Percentiles rank a stretch among this genome's conserved stretches.
phyloP scores from a whole-genome alignment of 345 rosid genomes.

The Bruguiera gymnorhiza region DNA sequence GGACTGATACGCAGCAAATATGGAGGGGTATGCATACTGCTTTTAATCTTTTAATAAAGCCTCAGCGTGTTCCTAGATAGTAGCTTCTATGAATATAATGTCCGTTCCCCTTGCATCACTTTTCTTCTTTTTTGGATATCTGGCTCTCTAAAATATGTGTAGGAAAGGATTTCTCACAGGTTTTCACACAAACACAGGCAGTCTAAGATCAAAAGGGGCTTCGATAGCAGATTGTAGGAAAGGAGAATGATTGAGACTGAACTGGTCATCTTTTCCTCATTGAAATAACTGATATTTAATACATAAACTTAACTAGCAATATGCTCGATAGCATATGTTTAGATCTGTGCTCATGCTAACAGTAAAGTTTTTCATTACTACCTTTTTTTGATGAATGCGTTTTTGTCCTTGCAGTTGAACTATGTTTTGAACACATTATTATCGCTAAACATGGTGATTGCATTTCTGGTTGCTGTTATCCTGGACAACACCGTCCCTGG shows the following conservation, averaged over 20 bases:
- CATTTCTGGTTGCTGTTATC: slow-evolving; percentile 79
- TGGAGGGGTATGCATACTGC: slow-evolving; percentile 57
- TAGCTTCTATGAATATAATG: neutral
- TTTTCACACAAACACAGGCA: too few species aligned
- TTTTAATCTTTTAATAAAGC: neutral
- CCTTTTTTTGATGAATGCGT: too few species aligned
- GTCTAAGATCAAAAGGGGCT: too few species aligned
- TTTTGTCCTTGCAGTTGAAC: slow-evolving; percentile 57
- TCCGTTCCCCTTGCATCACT: too few species aligned
- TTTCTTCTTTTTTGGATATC: too few species aligned
- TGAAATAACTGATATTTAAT: too few species aligned
- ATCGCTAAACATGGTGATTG: slow-evolving; percentile 79
- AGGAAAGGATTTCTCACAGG: too few species aligned
- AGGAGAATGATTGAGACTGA: too few species aligned
- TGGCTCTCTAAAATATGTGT: too few species aligned
- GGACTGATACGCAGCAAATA: slow-evolving; percentile 74
- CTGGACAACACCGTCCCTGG: slow-evolving; percentile 95
- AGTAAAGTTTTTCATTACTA: neutral
- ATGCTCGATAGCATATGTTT: neutral
- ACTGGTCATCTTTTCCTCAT: too few species aligned
- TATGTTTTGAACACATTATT: slow-evolving; percentile 77
- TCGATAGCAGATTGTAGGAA: too few species aligned
- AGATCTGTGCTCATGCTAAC: neutral
- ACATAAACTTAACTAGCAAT: neutral
- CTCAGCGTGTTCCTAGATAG: neutral